Conservation (phyloP, 2,329 filamentous ascomycete species). For the Trichoderma atrobrunneum region DNA sequence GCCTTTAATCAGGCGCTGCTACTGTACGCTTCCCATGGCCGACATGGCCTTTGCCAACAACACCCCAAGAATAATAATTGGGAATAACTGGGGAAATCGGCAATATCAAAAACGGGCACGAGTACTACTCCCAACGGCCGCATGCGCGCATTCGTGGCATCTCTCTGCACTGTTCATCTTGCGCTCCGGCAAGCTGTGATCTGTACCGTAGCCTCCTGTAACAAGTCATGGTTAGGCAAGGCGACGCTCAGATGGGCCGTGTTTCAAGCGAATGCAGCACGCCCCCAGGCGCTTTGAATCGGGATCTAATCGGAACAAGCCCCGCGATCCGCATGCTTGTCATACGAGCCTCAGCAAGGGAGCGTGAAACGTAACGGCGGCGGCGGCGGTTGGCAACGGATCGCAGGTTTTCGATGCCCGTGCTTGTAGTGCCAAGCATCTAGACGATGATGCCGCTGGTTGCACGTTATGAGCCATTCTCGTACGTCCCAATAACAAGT, state of each 20-base stretch:
- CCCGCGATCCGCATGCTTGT: slow-evolving; percentile 15
- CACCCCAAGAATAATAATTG: neutral
- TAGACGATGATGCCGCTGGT: neutral
- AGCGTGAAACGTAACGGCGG: neutral
- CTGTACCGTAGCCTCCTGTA: neutral
- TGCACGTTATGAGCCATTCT: neutral
- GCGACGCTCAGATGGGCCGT: neutral
- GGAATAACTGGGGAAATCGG: neutral
- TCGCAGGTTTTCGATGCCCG: neutral
- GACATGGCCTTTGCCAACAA: neutral
- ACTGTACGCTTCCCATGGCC: neutral
- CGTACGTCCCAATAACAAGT: neutral
- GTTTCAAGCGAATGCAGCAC: slow-evolving; percentile 2
- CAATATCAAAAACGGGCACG: neutral
- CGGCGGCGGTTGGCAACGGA: slow-evolving; percentile 14
- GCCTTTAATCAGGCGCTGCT: neutral
- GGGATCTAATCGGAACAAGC: slow-evolving; percentile 17
- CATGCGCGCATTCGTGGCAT: slow-evolving; percentile 5
- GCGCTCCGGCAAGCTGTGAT: neutral
- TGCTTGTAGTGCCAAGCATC: neutral
- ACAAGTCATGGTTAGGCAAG: neutral
- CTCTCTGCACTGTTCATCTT: neutral
- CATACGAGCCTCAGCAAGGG: slow-evolving; percentile 12
- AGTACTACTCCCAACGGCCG: neutral
- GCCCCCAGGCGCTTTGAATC: slow-evolving; percentile 16